Percentiles rank a stretch among this genome's conserved stretches.
These are phyloP conservation scores for Rhizopus stolonifer DNA, from an alignment of 371 early-diverging fungal species.

Conservation along the genomic window DNA sequence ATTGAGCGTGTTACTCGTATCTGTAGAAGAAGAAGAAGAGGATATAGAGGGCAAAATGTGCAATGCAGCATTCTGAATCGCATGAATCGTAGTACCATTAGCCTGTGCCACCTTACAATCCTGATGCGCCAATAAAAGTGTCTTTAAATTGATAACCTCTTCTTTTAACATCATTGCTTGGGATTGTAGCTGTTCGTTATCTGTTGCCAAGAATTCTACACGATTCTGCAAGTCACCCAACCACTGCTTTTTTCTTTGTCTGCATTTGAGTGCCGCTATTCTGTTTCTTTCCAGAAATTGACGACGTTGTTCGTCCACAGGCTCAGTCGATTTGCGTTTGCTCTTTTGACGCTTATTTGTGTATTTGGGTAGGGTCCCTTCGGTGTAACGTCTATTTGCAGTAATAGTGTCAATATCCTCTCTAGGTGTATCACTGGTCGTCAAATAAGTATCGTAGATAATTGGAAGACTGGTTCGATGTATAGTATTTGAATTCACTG, in stretches of 20 bases:
- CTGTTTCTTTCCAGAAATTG: conserved; percentile 81
- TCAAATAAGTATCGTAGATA: neutral
- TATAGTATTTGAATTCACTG: neutral
- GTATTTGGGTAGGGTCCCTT: conserved; percentile 11
- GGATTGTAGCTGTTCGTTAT: conserved; percentile 70
- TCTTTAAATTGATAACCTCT: conserved; percentile 71
- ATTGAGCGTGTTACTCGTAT: neutral
- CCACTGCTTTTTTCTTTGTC: conserved; percentile 89
- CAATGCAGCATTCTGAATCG: conserved; percentile 7
- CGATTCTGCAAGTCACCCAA: conserved; percentile 72
- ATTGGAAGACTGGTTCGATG: conserved; percentile 1
- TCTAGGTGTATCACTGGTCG: neutral
- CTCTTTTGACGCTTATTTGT: neutral
- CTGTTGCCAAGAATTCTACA: conserved; percentile 67
- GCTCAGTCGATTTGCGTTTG: neutral
- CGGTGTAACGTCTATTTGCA: conserved; percentile 13
- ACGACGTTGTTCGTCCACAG: conserved; percentile 52
- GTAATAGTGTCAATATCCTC: neutral
- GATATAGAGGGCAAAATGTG: neutral
- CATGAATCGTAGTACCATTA: conserved; percentile 40
- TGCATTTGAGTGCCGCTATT: conserved; percentile 85
- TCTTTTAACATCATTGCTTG: conserved; percentile 69
- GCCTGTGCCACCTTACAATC: conserved; percentile 74
- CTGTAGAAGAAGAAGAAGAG: neutral
- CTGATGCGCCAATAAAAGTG: conserved; percentile 72